Evolutionary conservation across 805 yeast genomes (phyloP).

Genomic region (Teunomyces pallodes): DNA sequence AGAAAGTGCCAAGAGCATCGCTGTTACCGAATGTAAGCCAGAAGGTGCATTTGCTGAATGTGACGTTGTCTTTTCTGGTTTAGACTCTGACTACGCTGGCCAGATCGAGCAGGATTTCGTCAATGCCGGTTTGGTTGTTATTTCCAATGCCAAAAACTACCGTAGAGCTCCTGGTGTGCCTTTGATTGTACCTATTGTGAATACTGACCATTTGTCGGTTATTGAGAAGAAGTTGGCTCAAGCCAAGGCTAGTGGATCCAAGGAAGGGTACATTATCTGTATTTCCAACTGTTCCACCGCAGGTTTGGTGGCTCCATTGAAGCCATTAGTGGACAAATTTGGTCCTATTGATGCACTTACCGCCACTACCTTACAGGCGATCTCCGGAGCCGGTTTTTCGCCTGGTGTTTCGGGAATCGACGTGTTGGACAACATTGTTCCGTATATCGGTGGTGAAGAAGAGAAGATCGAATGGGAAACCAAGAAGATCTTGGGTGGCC

Average conservation of each 20-base stretch:
- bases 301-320: slow-evolving; percentile 93
- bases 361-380: slow-evolving; percentile 92
- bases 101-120: slow-evolving; percentile 83
- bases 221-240: slow-evolving; percentile 56
- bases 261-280: slow-evolving; percentile 85
- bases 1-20: slow-evolving; percentile 53
- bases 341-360: slow-evolving; percentile 89
- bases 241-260: slow-evolving; percentile 56
- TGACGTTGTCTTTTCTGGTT: slow-evolving; percentile 91
- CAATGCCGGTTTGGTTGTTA: slow-evolving; percentile 76
- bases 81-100: slow-evolving; percentile 93
- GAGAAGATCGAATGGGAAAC: slow-evolving; percentile 99
- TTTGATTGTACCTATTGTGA: slow-evolving; percentile 90
- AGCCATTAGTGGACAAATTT: slow-evolving; percentile 84
- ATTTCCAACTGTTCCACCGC: slow-evolving; percentile 99
- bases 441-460: slow-evolving; percentile 94
- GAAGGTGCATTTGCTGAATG: slow-evolving; percentile 76
- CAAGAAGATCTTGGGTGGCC: slow-evolving; percentile 80
- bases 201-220: slow-evolving; percentile 83
- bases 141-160: slow-evolving; percentile 95
- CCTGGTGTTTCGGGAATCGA: slow-evolving; percentile 98
- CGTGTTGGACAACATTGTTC: slow-evolving; percentile 89
- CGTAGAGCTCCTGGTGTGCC: slow-evolving; percentile 88
- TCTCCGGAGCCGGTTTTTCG: slow-evolving; percentile 97
- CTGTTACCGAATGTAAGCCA: slow-evolving; percentile 75